phyloP scores from a whole-genome alignment of 1,284 basidiomycete species.

The Ganoderma multipileum region DNA sequence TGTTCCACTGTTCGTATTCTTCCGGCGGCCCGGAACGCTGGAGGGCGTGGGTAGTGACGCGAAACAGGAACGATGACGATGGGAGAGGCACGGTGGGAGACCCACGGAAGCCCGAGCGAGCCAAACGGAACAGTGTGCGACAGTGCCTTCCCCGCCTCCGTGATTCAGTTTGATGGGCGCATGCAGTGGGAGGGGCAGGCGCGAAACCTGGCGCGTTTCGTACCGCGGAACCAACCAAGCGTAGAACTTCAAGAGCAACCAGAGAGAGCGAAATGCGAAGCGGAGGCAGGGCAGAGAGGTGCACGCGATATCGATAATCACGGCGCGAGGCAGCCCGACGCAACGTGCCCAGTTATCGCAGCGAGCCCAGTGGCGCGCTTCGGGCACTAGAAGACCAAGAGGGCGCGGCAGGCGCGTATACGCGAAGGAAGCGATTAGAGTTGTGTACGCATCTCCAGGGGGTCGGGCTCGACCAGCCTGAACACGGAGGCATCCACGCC shows the following conservation, averaged over 20 bases:
- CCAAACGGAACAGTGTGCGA: conserved; percentile 11
- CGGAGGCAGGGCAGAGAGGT: conserved; percentile 4
- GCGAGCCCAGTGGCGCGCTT: conserved; percentile 18
- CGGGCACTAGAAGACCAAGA: conserved; percentile 22
- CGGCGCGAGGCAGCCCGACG: conserved; percentile 15
- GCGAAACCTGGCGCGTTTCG: background rate
- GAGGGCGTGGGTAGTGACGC: conserved; percentile 11
- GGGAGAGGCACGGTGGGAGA: conserved; percentile 16
- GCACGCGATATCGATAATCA: conserved; percentile 28
- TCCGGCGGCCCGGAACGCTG: conserved; percentile 16
- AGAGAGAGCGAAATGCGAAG: background rate
- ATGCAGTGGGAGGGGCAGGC: conserved; percentile 1
- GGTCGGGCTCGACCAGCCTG: conserved; percentile 21
- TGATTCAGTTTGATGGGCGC: conserved; percentile 9
- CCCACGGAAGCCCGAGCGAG: conserved; percentile 12
- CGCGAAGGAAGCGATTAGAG: conserved; percentile 26
- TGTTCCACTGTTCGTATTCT: conserved; percentile 6
- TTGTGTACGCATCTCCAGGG: conserved; percentile 23
- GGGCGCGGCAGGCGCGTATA: conserved; percentile 23
- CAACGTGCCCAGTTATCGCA: conserved; percentile 27
- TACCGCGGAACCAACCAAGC: background rate
- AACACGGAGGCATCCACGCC: conserved; percentile 13
- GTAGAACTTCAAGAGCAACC: background rate
- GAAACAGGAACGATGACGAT: conserved; percentile 16
- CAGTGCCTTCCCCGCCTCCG: conserved; percentile 16